A percentile compares a stretch with the other conserved stretches of the same genome.
Evolutionary conservation across 2,329 filamentous ascomycete species (phyloP).

Genomic region (Ceratocystiopsis sp.): DNA sequence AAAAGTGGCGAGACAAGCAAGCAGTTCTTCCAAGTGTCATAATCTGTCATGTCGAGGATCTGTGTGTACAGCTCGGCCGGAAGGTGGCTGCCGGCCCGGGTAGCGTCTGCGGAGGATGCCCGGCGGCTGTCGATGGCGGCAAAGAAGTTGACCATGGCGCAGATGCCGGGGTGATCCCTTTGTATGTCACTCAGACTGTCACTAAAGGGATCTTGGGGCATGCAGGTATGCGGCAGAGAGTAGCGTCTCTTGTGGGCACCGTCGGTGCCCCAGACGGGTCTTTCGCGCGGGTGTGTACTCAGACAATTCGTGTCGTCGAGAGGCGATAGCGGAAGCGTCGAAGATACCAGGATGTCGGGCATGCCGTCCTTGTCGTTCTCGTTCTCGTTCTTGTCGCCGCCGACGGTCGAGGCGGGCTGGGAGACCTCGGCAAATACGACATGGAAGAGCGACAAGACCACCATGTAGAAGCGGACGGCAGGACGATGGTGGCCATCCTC

Average conservation of each 20-base stretch:
- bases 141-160: constrained; percentile 2
- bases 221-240: no score
- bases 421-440: constrained; percentile 1
- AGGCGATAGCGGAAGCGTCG: not conserved
- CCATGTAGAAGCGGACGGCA: not conserved
- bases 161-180: not conserved
- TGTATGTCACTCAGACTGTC: not conserved
- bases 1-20: not conserved
- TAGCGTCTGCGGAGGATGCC: not conserved
- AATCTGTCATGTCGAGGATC: constrained; percentile 1
- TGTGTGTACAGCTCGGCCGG: not conserved
- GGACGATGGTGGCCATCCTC: not conserved
- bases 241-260: no score
- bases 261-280: not conserved
- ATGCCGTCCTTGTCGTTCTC: not conserved
- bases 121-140: not conserved
- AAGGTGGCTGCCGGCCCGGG: not conserved
- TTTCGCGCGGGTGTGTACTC: constrained; percentile 1
- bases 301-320: not conserved
- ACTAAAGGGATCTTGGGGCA: not conserved
- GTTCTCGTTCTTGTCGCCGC: not conserved
- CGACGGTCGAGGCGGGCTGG: not conserved
- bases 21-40: constrained; percentile 3
- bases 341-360: not conserved
- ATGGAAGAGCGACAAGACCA: constrained; percentile 1